Percentiles rank a stretch among this genome's conserved stretches.
These are phyloP conservation scores for Discostella stelligeroides DNA, from an alignment of 108 stramenopile species.

Conservation along the genomic window DNA sequence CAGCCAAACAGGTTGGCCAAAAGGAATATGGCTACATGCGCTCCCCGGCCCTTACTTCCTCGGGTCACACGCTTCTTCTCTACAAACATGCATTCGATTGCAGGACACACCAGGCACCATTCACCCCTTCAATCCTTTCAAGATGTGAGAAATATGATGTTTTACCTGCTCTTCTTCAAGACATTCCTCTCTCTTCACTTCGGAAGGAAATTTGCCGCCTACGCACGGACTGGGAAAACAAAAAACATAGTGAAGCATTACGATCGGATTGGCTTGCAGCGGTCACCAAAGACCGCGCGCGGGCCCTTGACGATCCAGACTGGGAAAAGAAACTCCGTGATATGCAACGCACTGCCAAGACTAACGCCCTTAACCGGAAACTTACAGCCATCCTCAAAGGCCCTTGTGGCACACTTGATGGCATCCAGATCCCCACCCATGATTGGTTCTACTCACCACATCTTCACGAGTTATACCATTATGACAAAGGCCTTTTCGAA, in stretches of 20 bases:
- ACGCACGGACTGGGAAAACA: background rate
- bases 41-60: background rate
- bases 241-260: background rate
- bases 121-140: background rate
- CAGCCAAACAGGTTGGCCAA: background rate
- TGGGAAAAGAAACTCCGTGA: background rate
- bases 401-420: background rate
- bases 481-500: background rate
- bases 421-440: background rate
- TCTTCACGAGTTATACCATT: background rate
- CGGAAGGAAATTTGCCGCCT: background rate
- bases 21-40: background rate
- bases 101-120: background rate
- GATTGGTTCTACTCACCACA: conserved; percentile 1
- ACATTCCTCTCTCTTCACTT: background rate
- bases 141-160: background rate
- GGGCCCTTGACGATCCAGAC: background rate
- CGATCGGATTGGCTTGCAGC: background rate
- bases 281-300: background rate
- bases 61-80: background rate
- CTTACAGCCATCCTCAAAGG: background rate
- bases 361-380: background rate
- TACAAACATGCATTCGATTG: background rate
- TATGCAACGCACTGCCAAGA: background rate
- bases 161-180: no score